Base-by-base conservation (phyloP, 768 basidiomycete genomes). In the Clitopilus hobsonii region DNA sequence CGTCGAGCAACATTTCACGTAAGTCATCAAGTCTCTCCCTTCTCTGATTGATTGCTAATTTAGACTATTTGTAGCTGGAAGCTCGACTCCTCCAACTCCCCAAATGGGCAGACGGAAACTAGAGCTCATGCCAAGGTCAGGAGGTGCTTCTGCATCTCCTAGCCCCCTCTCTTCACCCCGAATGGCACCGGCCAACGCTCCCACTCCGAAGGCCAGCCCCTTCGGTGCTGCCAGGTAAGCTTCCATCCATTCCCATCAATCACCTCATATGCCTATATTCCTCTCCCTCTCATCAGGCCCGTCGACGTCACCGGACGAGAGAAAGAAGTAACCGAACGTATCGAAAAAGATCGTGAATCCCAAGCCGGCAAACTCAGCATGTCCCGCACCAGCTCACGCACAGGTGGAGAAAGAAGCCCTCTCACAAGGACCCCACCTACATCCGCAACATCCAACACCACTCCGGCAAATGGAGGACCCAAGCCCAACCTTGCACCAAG, bases 201-300 rank as follows among this genome's bases (percentile, higher is more conserved):
- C 51, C 22, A 38, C 45, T 18, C 51, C 67, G 45, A 65, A 69
- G 20, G 61, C 75, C 5, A 65, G 83, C 67, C 95, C 95, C 5
- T 98, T 98, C 64, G 97, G 96, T 49, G 78, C 80, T 53, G 96
- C 96, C 29, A 87, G 74, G 90, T 91, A 61, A 49, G 81, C 68
- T 18, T 16, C 49, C 36, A 18, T 23, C n/a, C 6, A 38, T 26
- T 13, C 26, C 27, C 23, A n/a, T 14, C n/a, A 45, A 20, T 10
- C 22, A 45, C 22, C n/a, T 10, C 41, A 18, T 32, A 23, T 30
- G 53, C 13, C 23, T 41, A 41, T 11, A 14, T 49, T 56, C 53
- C 56, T 54, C 51, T 11, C 26, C 25, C 49, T 26, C 30, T 38
- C 36, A 26, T n/a, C 53, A 91, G 89, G 62, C 94, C 96, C 11